Percentiles rank a stretch among this genome's conserved stretches.
Evolutionary conservation across 208 protist genomes (phyloP).

Genomic region (Leishmania amazonensis): DNA sequence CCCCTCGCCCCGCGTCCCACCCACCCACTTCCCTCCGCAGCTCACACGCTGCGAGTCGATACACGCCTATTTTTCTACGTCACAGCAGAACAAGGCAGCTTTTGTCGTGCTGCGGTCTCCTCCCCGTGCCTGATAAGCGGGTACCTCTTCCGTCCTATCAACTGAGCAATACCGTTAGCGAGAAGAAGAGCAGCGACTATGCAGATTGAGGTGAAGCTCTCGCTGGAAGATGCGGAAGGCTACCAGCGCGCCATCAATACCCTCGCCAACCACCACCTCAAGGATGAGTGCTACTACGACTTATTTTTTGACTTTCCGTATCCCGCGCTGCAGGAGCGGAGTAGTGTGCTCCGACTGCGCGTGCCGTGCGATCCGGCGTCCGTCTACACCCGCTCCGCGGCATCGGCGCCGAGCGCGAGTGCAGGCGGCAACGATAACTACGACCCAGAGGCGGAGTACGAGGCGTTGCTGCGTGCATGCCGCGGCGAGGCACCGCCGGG

Average conservation of each 20-base stretch:
- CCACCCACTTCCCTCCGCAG: neutral
- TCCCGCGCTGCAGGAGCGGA: conserved; percentile 32
- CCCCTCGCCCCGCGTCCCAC: neutral
- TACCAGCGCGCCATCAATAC: conserved; percentile 36
- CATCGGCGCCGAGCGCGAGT: neutral
- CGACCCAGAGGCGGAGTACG: conserved; percentile 32
- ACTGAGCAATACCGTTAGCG: neutral
- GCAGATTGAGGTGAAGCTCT: conserved; percentile 73
- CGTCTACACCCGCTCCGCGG: neutral
- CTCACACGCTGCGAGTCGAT: neutral
- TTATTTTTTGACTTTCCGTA: conserved; percentile 78
- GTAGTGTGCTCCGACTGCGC: conserved; percentile 66
- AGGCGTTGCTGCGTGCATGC: conserved; percentile 27
- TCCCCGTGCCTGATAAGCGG: neutral
- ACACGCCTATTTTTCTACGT: neutral
- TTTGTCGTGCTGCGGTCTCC: neutral
- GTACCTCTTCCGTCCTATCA: neutral
- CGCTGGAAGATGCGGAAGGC: conserved; percentile 41
- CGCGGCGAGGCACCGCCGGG: neutral
- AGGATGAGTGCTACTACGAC: conserved; percentile 62
- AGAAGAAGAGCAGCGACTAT: conserved; percentile 29
- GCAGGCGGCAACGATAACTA: conserved; percentile 3
- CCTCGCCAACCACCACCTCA: conserved; percentile 31
- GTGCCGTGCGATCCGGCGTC: conserved; percentile 35
- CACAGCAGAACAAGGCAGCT: neutral